These are phyloP conservation scores for Nicotiana tabacum DNA, from an alignment of 257 asterid species.

Conservation along the genomic window DNA sequence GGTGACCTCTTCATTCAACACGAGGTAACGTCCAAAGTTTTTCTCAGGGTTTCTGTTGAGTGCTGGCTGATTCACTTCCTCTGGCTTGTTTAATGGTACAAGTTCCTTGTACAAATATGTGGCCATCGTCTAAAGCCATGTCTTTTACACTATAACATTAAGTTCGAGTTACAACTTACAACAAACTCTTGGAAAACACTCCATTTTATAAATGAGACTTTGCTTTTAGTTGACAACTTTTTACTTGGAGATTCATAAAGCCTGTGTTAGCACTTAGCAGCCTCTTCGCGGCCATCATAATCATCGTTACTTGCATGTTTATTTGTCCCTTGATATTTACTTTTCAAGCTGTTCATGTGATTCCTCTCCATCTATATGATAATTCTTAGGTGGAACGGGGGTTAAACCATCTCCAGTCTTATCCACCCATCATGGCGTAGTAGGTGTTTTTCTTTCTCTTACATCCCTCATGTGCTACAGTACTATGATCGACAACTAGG, in stretches of 20 bases:
- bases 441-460: not conserved
- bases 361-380: not conserved
- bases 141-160: not conserved
- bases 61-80: not conserved
- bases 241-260: not conserved
- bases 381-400: not conserved
- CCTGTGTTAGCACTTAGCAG: not conserved
- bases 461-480: not conserved
- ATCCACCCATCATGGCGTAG: not conserved
- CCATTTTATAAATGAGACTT: not conserved
- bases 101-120: not conserved
- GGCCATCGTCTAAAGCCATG: not conserved
- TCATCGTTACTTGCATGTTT: not conserved
- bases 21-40: constrained; percentile 46
- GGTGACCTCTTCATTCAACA: constrained; percentile 65
- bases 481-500: constrained; percentile 2
- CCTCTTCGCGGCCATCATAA: not conserved
- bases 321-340: not conserved
- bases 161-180: not conserved
- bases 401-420: not conserved
- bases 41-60: not conserved
- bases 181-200: not conserved
- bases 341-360: not conserved
- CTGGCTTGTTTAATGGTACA: not conserved
- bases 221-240: not conserved